Percentiles rank a stretch among this genome's conserved stretches.
Evolutionary conservation across 441 rosid genomes (phyloP).

Genomic region (Pelargonium australe): DNA sequence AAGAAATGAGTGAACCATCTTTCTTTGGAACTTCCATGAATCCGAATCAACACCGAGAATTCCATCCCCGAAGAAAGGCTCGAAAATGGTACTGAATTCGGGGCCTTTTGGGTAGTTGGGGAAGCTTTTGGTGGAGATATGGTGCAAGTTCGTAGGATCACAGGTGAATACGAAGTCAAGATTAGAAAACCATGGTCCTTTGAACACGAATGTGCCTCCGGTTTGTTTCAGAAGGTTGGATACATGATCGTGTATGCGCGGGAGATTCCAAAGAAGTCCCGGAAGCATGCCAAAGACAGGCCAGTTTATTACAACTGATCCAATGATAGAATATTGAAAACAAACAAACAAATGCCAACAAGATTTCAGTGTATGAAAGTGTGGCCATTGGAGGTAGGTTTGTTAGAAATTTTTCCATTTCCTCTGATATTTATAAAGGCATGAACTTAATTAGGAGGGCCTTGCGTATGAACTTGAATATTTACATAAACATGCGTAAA

Average conservation of each 20-base stretch:
- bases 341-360: no score
- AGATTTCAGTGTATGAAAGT: no score
- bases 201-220: constrained; percentile 20
- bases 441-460: no score
- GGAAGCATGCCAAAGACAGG: no score
- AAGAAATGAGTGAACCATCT: constrained; percentile 24
- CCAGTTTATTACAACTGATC: no score
- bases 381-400: no score
- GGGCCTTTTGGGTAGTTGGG: constrained; percentile 38
- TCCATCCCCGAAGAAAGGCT: constrained; percentile 32
- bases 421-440: no score
- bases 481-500: no score
- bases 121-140: constrained; percentile 32
- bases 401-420: no score
- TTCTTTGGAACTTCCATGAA: constrained; percentile 34
- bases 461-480: no score
- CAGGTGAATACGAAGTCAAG: constrained; percentile 23
- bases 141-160: constrained; percentile 33
- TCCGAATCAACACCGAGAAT: constrained; percentile 36
- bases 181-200: constrained; percentile 30
- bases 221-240: constrained; percentile 1
- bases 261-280: no score
- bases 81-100: constrained; percentile 29
- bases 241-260: constrained; percentile 14
- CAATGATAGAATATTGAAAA: no score